Evolutionary conservation across 2,329 filamentous ascomycete species (phyloP).

Genomic region (Clonostachys sp.): DNA sequence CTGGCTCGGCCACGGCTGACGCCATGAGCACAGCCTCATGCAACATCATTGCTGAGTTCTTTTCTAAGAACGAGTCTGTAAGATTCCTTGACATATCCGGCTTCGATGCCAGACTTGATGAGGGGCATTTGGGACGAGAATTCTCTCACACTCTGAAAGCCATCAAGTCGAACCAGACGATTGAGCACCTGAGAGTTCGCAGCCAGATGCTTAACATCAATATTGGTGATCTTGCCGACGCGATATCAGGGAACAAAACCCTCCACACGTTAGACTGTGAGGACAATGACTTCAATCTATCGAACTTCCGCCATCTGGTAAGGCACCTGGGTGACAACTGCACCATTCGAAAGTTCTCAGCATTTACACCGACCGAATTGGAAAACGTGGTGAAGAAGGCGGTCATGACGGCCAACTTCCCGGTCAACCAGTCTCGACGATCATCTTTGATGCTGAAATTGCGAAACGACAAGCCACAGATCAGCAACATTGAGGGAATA

Average conservation of each 20-base stretch:
- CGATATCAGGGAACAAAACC: constrained; percentile 40
- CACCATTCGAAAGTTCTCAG: constrained; percentile 37
- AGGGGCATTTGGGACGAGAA: constrained; percentile 48
- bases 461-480: constrained; percentile 16
- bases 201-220: constrained; percentile 52
- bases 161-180: constrained; percentile 34
- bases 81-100: constrained; percentile 53
- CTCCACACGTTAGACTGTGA: constrained; percentile 50
- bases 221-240: constrained; percentile 45
- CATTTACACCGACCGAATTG: constrained; percentile 30
- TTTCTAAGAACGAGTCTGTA: constrained; percentile 44
- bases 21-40: constrained; percentile 40
- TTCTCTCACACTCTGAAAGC: constrained; percentile 45
- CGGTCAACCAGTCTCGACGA: constrained; percentile 13
- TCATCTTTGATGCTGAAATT: constrained; percentile 26
- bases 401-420: constrained; percentile 16
- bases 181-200: constrained; percentile 47
- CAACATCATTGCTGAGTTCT: constrained; percentile 42
- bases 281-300: constrained; percentile 49
- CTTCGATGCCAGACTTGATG: constrained; percentile 52
- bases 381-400: constrained; percentile 24
- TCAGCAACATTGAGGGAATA: too few species aligned
- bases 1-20: constrained; percentile 46
- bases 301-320: constrained; percentile 41
- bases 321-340: constrained; percentile 35